phyloP scores from a whole-genome alignment of 192 early-diverging fungal genomes.

The Lobosporangium transversale region DNA sequence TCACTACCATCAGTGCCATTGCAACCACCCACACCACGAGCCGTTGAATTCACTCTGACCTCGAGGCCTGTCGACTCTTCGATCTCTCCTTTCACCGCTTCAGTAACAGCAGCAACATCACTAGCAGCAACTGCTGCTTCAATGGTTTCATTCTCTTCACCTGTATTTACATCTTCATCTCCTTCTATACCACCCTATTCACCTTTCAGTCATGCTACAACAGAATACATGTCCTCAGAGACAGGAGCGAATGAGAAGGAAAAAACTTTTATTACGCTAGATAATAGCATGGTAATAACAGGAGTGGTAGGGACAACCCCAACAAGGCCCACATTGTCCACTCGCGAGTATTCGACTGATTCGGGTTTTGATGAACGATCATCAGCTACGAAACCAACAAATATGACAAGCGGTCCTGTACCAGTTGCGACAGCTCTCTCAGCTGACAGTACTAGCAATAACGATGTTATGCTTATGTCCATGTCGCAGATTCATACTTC shows the following conservation, averaged over 20 bases:
- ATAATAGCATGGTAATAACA: no score
- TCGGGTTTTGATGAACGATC: slow-evolving; percentile 37
- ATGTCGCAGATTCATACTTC: no score
- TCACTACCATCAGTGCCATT: neutral
- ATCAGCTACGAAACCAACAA: neutral
- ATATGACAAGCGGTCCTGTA: neutral
- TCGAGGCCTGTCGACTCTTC: neutral
- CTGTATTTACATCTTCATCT: neutral
- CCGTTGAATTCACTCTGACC: neutral
- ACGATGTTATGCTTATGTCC: no score
- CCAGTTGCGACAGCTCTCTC: neutral
- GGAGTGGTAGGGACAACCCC: no score
- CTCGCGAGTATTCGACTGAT: slow-evolving; percentile 27
- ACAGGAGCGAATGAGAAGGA: neutral
- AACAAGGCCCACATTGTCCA: slow-evolving; percentile 9
- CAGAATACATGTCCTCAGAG: neutral
- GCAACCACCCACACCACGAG: neutral
- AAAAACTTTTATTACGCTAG: neutral
- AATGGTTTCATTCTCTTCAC: neutral
- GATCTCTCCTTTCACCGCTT: neutral
- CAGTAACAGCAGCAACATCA: neutral
- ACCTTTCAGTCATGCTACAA: neutral
- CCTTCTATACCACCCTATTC: neutral
- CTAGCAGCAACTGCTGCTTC: neutral
- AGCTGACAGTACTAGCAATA: no score